Evolutionary conservation across 2,329 filamentous ascomycete genomes (phyloP).

Genomic region (Pyricularia pennisetigena): DNA sequence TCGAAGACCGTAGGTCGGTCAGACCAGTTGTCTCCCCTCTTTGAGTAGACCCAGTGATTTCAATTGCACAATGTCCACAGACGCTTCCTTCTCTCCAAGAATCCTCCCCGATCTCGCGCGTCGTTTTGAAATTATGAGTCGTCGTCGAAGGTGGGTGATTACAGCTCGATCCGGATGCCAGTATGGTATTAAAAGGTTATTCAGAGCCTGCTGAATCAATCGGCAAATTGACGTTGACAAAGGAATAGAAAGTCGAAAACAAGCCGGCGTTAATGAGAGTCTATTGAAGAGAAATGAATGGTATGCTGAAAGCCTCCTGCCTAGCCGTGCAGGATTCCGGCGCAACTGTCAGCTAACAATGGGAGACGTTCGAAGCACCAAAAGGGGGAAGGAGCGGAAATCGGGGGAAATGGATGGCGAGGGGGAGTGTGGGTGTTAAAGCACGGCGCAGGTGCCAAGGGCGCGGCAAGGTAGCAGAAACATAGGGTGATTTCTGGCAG

Average conservation of each 20-base stretch:
- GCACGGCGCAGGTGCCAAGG: conserved; percentile 20
- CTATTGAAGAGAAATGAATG: conserved; percentile 15
- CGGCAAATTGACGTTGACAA: conserved; percentile 17
- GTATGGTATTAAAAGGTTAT: conserved; percentile 16
- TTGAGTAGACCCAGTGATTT: neutral
- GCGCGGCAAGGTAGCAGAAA: conserved; percentile 21
- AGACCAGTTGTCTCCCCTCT: neutral
- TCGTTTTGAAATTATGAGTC: conserved; percentile 2
- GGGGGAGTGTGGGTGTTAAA: conserved; percentile 18
- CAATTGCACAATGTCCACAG: neutral
- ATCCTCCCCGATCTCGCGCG: neutral
- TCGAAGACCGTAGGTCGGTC: neutral
- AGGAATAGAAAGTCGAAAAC: conserved; percentile 12
- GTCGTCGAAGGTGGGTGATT: neutral
- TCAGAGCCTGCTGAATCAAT: conserved; percentile 46
- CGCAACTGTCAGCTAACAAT: conserved; percentile 23
- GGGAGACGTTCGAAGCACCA: conserved; percentile 10
- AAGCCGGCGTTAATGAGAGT: conserved; percentile 8
- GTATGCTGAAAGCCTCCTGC: conserved; percentile 22
- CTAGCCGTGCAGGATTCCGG: conserved; percentile 15
- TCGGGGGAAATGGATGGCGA: neutral
- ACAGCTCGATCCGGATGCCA: conserved; percentile 1
- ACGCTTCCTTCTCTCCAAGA: conserved; percentile 1
- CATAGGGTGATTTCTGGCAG: conserved; percentile 29
- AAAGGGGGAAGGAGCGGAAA: conserved; percentile 8